A percentile compares a stretch with the other conserved stretches of the same genome.
phyloP scores from a whole-genome alignment of 805 yeast genomes.

The Teunomyces funiuensis region DNA sequence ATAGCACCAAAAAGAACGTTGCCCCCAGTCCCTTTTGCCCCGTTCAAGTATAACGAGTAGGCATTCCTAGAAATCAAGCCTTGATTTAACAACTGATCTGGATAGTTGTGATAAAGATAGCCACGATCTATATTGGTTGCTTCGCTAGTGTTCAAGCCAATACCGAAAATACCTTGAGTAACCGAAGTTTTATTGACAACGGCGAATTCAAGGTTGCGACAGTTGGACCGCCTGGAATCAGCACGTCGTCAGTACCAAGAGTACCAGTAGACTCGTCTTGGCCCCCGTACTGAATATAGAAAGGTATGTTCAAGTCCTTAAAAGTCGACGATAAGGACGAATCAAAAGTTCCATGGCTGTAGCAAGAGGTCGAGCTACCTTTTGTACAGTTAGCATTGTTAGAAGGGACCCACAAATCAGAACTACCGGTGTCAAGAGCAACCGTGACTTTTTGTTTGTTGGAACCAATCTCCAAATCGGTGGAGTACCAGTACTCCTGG shows the following conservation, averaged over 20 bases:
- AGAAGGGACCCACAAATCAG: conserved; percentile 11
- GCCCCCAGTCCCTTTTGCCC: conserved; percentile 10
- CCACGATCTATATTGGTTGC: neutral
- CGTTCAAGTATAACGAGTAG: conserved; percentile 18
- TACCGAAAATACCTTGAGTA: conserved; percentile 8
- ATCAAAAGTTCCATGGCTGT: conserved; percentile 10
- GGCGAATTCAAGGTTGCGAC: conserved; percentile 8
- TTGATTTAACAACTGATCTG: conserved; percentile 9
- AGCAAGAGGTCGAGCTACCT: neutral
- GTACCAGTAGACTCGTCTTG: conserved; percentile 6
- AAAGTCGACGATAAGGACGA: conserved; percentile 9
- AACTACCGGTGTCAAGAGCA: conserved; percentile 14
- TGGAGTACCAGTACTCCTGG: conserved; percentile 8
- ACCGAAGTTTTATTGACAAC: conserved; percentile 5
- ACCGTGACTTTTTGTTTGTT: conserved; percentile 10
- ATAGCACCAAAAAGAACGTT: conserved; percentile 25
- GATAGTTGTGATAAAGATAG: conserved; percentile 12
- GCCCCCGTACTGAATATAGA: conserved; percentile 9
- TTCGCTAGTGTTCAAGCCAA: conserved; percentile 6
- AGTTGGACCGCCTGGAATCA: conserved; percentile 5
- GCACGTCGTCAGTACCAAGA: conserved; percentile 7
- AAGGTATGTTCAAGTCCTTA: conserved; percentile 4
- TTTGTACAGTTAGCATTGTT: neutral
- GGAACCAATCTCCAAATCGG: conserved; percentile 12
- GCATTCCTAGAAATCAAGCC: conserved; percentile 11